A percentile compares a stretch with the other conserved stretches of the same genome.
phyloP scores from a whole-genome alignment of 305 asterid genomes.

The Solanum hybrid region DNA sequence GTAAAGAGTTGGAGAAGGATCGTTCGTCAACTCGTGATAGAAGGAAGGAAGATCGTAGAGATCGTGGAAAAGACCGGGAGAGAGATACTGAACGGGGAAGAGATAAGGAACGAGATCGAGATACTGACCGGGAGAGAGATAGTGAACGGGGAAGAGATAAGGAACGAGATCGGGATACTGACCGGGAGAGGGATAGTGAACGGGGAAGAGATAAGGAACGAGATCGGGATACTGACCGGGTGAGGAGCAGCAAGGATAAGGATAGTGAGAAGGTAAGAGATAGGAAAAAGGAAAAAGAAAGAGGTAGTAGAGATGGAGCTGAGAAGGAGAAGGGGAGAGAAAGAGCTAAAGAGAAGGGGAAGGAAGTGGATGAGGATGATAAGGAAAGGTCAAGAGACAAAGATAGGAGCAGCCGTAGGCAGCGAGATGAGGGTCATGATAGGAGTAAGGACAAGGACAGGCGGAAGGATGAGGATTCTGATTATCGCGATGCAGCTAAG shows the following conservation, averaged over 20 bases:
- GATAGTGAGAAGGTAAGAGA: slow-evolving; percentile 56
- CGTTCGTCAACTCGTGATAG: slow-evolving; percentile 39
- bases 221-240: slow-evolving; percentile 40
- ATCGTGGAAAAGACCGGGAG: slow-evolving; percentile 43
- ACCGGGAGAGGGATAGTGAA: slow-evolving; percentile 45
- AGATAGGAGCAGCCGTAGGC: slow-evolving; percentile 37
- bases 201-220: slow-evolving; percentile 49
- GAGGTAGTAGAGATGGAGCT: slow-evolving; percentile 23
- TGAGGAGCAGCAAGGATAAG: slow-evolving; percentile 29
- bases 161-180: slow-evolving; percentile 47
- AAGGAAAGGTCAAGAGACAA: slow-evolving; percentile 25
- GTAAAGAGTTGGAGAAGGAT: slow-evolving; percentile 42
- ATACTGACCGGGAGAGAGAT: slow-evolving; percentile 45
- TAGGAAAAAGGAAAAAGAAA: slow-evolving; percentile 56
- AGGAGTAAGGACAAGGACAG: slow-evolving; percentile 41
- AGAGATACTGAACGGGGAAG: slow-evolving; percentile 46
- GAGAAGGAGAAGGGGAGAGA: slow-evolving; percentile 15
- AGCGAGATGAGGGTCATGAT: slow-evolving; percentile 48
- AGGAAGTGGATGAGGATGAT: slow-evolving; percentile 21
- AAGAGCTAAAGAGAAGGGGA: slow-evolving; percentile 5
- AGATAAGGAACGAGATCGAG: slow-evolving; percentile 50
- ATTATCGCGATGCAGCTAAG: slow-evolving; percentile 21
- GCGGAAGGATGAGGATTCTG: slow-evolving; percentile 36
- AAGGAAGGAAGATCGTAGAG: slow-evolving; percentile 66
- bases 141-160: slow-evolving; percentile 45